Base-by-base conservation (phyloP, 208 protist genomes). In the Trypanosomatidae sp. region DNA sequence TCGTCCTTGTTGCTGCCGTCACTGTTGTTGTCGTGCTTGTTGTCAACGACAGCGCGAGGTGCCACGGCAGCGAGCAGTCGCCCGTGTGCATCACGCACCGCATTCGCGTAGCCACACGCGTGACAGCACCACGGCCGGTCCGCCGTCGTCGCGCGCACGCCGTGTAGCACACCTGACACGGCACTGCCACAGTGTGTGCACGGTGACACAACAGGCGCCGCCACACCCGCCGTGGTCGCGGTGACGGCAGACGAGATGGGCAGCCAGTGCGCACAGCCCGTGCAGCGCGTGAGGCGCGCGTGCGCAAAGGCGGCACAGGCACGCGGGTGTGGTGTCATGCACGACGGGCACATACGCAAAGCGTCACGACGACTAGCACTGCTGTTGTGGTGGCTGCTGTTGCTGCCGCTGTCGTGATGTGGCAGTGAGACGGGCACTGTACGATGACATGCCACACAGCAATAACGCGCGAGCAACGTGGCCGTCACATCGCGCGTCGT, bases 101-200 rank as follows among this genome's bases (percentile, higher is more conserved):
- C 15, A 40, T 72, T 61, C 1, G 10, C 4, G 5, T 40, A 16
- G 10, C 63, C 59, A 32, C 72, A 72, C 41, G n/a, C 30, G 27
- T 71, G 59, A 33, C 60, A 80, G 37, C 18, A 16, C 59, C 61
- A 80, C 27, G 55, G 62, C 24, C 45, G 43, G 39, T 69, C 66
- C 3, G 66, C 66, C 35, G 58, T 51, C 4, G 61, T 61, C 22
- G 33, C 42, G 2, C 68, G 52, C 49, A 74, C 48, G 27, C 56
- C 51, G 6, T 35, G 49, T 19, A 66, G 58, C 3, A 53, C 41
- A 10, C 28, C 26, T n/a, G 61, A 26, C 8, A 58, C 45, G 5
- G 56, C 53, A 43, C 28, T 54, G 15, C 44, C 42, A 22, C 76
- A 79, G 52, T 58, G 55, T 21, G 53, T 45, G 61, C 74, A 76